These are phyloP conservation scores for Pestalotiopsis fici DNA, from an alignment of 2,329 filamentous ascomycete species.

Conservation along the genomic window DNA sequence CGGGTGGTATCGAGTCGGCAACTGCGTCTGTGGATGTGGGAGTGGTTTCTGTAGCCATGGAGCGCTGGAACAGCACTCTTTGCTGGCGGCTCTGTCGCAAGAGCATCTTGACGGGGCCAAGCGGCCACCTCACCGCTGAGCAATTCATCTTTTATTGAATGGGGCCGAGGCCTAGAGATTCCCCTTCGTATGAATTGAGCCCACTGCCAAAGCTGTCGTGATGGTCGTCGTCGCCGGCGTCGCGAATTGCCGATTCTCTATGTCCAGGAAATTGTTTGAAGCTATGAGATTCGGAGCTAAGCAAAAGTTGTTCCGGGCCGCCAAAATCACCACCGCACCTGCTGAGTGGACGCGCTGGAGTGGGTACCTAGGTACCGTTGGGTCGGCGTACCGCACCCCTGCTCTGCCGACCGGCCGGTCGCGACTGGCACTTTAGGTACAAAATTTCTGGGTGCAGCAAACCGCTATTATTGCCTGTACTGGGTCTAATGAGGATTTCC, in stretches of 20 bases:
- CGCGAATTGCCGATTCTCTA: not conserved
- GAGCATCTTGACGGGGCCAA: conserved; percentile 69
- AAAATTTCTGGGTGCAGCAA: conserved; percentile 4
- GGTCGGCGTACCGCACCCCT: not conserved
- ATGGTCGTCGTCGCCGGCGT: not conserved
- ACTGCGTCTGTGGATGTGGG: conserved; percentile 15
- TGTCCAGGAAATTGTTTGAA: not conserved
- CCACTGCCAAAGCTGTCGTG: not conserved
- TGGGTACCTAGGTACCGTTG: not conserved
- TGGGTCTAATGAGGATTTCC: not conserved
- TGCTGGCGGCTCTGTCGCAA: conserved; percentile 60
- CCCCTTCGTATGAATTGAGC: not conserved
- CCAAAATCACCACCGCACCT: not conserved
- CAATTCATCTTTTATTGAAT: conserved; percentile 55
- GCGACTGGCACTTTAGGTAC: conserved; percentile 2
- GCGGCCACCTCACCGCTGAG: conserved; percentile 62
- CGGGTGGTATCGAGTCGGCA: conserved; percentile 12
- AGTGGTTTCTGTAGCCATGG: conserved; percentile 45
- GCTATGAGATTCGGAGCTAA: not conserved
- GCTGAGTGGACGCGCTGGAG: not conserved
- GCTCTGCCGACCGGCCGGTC: not conserved
- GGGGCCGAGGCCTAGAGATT: not conserved
- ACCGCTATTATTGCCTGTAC: not conserved
- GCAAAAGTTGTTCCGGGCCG: conserved; percentile 9
- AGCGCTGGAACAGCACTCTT: conserved; percentile 38